Base-by-base conservation (phyloP, 2,329 filamentous ascomycete species). In the Colletotrichum lupini region DNA sequence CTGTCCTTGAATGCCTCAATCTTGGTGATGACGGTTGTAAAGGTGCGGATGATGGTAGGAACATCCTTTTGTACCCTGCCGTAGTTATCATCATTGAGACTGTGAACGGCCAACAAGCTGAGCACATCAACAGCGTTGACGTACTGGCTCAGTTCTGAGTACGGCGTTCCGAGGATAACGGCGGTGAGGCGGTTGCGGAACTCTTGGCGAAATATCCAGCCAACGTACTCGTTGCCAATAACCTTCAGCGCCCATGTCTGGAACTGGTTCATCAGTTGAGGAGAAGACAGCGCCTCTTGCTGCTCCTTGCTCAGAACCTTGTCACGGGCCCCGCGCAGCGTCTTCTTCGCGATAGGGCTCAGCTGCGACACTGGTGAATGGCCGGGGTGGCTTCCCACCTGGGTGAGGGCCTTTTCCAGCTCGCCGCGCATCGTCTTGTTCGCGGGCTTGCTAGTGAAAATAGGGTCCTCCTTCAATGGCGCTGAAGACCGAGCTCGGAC, bases 41-140 rank as follows among this genome's bases (percentile, higher is more conserved):
- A 90, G 1, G 91, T 90, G 59, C 92, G 90, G 63, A 98, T 90
- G 69, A 97, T 92, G 61, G 84, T 84, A 1, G 93, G 90, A 2
- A 98, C 91, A 75, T 97, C 94, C 56, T 91, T 88, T 76, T 97
- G 93, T n/a, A 97, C 96, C 77, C 94, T 93, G 16, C 96, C 96
- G 79, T 92, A 97, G 59, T 89, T 88, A 80, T 98, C 96, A 81
- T 98, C 95, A 4, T 86, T 85, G 67, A 98, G 83, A 81, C 93
- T 96, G 74, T 89, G 89, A 4, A 94, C 88, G 0, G 94, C 89
- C 32, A 98, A 87, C 62, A 89, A 87, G 14, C 90, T 91, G 52
- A 97, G 84, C 0, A 92, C 89, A 72, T 91, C 90, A n/a, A 92
- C 87, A 1, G 94, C 93, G 79, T 96, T 91, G 63, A 93, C 83